phyloP scores from a whole-genome alignment of 2,329 filamentous ascomycete genomes.

The Talaromyces islandicus region DNA sequence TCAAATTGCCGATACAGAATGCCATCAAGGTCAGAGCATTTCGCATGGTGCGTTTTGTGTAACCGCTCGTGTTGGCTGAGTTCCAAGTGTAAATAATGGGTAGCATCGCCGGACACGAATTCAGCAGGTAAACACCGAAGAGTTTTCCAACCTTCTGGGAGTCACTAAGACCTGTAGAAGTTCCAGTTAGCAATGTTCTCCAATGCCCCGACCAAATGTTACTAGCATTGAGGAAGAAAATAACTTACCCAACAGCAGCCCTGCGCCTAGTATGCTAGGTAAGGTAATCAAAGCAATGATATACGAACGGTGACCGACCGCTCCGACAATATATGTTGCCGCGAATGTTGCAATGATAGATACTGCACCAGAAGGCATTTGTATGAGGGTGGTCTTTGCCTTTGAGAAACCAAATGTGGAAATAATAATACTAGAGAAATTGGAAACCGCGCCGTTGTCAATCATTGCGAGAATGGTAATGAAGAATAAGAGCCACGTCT shows the following conservation, averaged over 20 bases:
- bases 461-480: neutral
- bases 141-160: neutral
- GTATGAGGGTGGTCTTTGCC: neutral
- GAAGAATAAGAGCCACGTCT: neutral
- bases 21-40: neutral
- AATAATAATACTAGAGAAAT: slow-evolving; percentile 1
- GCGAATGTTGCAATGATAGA: neutral
- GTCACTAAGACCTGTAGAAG: neutral
- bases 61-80: slow-evolving; percentile 2
- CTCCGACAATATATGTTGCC: neutral
- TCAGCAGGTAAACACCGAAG: neutral
- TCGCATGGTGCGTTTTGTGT: neutral
- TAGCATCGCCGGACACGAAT: neutral
- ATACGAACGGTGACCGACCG: neutral
- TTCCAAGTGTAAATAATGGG: slow-evolving; percentile 1
- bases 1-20: neutral
- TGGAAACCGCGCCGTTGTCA: neutral
- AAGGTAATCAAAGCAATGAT: neutral
- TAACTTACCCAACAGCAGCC: neutral
- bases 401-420: neutral
- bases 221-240: too few species aligned
- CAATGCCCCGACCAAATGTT: too few species aligned
- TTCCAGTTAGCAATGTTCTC: too few species aligned
- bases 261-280: neutral
- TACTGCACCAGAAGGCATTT: neutral